Evolutionary conservation across 306 rosid genomes (phyloP), one percentile per base, ranked within the genome.

Genomic region (Glycine latifolia): DNA sequence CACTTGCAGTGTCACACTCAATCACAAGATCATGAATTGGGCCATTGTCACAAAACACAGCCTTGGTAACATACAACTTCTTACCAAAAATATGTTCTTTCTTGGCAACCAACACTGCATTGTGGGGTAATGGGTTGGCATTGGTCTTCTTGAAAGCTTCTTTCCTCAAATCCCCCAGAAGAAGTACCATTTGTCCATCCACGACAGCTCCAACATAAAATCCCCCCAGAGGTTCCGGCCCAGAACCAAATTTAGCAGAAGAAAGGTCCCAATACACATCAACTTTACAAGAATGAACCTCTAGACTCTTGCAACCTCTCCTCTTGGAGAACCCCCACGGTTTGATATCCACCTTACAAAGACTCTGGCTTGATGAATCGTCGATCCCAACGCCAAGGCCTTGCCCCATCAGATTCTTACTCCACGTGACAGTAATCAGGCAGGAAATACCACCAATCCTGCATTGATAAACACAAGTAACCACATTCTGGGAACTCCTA

Each of bases 291-390:
- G 91, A 92, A 85, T 87, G 88, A 9, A 93, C 94, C 82, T 93
- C 98, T 12, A 95, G 87, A 77, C 88, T 95, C 90, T 93, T 93
- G 10, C 92, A 91, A 78, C 99, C 98, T 87, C 87, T 88, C 76
- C 96, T 89, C 90, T 93, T 95, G 33, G 97, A 93, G 91, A 95
- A 95, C 74, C 90, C 67, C 97, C 98, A 95, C 2, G 99, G 97
- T 75, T 95, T 95, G 62, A 95, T 88, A 80, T 93, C 99, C 81
- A 95, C 97, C 89, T 95, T 95, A 75, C 99, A 95, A 47, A 95
- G 85, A 81, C 93, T 93, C 70, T 87, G 93, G 75, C 87, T 91
- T 6, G 97, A 90, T 7, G 93, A 88, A 79, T 92, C 99, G 4
- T 95, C 97, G 75, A 95, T 92, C 69, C 91, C 99, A 65, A 95